A percentile compares a stretch with the other conserved stretches of the same genome.
These are phyloP conservation scores for Metschnikowia peoriensis DNA, from an alignment of 805 yeast species.

Conservation along the genomic window DNA sequence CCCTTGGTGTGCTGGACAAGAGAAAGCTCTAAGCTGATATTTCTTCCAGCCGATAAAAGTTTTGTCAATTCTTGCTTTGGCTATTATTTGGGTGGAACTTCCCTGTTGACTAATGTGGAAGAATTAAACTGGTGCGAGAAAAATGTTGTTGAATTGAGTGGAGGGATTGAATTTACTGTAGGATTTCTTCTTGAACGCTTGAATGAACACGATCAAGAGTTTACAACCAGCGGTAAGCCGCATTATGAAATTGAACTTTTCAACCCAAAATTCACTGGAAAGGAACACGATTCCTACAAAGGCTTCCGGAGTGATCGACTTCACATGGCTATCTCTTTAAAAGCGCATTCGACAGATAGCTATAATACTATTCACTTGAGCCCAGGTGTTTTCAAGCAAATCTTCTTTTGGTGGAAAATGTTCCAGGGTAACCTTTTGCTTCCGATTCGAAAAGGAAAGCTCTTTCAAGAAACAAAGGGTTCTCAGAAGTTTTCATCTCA, in stretches of 20 bases:
- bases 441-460: constrained; percentile 72
- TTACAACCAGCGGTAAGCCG: constrained; percentile 50
- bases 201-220: constrained; percentile 23
- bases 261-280: constrained; percentile 51
- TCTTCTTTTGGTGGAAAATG: constrained; percentile 82
- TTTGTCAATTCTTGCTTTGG: constrained; percentile 48
- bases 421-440: constrained; percentile 77
- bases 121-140: constrained; percentile 37
- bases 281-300: constrained; percentile 38
- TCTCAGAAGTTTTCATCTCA: constrained; percentile 73
- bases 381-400: constrained; percentile 64
- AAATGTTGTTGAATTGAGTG: constrained; percentile 54
- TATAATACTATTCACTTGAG: constrained; percentile 77
- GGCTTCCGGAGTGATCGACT: constrained; percentile 41
- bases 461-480: constrained; percentile 58
- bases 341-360: constrained; percentile 34
- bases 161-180: constrained; percentile 57
- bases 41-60: constrained; percentile 44
- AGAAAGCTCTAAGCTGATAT: constrained; percentile 42
- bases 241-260: constrained; percentile 58
- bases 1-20: constrained; percentile 58
- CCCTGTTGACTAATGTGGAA: constrained; percentile 46
- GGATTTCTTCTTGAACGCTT: constrained; percentile 58
- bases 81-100: constrained; percentile 43
- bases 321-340: constrained; percentile 41